Evolutionary conservation across 805 yeast species (phyloP).

Genomic region (Jamesozyma spencerorum): DNA sequence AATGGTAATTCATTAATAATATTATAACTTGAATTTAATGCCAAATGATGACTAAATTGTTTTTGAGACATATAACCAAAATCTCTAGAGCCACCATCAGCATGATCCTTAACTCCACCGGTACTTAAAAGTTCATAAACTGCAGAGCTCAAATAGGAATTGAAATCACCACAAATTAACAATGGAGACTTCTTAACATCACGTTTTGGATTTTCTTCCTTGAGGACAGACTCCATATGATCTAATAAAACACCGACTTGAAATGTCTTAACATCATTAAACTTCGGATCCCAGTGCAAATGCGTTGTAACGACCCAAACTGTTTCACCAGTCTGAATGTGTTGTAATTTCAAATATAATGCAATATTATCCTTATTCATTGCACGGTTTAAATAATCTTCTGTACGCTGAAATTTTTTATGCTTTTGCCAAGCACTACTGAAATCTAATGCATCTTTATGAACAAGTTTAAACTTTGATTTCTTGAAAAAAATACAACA

Average conservation of each 20-base stretch:
- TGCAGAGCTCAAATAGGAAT: constrained; percentile 78
- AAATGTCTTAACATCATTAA: constrained; percentile 90
- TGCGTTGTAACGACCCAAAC: constrained; percentile 82
- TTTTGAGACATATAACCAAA: constrained; percentile 87
- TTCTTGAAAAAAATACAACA: constrained; percentile 88
- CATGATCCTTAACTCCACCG: constrained; percentile 70
- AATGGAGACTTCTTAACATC: constrained; percentile 60
- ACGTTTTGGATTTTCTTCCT: constrained; percentile 37
- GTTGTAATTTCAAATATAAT: constrained; percentile 64
- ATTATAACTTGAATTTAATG: constrained; percentile 77
- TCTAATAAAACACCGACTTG: constrained; percentile 89
- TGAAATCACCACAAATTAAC: constrained; percentile 90
- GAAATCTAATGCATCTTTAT: constrained; percentile 70
- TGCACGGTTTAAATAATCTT: constrained; percentile 89
- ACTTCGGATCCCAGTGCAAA: constrained; percentile 97
- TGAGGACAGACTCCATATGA: constrained; percentile 63
- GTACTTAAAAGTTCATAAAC: constrained; percentile 83
- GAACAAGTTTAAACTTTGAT: constrained; percentile 58
- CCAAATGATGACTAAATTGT: constrained; percentile 75
- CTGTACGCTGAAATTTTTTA: constrained; percentile 83
- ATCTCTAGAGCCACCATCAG: constrained; percentile 75
- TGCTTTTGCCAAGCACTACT: constrained; percentile 71
- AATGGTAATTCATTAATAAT: constrained; percentile 84
- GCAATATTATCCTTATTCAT: constrained; percentile 95
- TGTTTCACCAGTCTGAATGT: constrained; percentile 58